Evolutionary conservation across 768 basidiomycete genomes (phyloP).

Genomic region (Agaricus sinodeliciosus): DNA sequence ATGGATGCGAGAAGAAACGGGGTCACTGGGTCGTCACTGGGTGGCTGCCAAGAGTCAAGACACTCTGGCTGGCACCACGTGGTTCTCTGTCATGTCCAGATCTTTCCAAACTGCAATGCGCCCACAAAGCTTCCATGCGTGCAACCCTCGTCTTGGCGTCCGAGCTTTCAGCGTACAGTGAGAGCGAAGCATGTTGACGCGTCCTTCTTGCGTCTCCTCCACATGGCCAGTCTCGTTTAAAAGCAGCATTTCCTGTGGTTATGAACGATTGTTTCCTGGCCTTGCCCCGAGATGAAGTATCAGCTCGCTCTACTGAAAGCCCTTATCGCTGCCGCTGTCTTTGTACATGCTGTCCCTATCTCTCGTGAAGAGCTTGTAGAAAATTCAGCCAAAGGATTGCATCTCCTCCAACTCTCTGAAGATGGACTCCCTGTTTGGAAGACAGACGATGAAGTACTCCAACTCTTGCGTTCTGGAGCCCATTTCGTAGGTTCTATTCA

Average conservation of each 20-base stretch:
- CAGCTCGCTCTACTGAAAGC: constrained; percentile 6
- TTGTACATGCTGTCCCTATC: constrained; percentile 24
- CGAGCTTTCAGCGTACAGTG: neutral
- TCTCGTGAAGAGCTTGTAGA: constrained; percentile 24
- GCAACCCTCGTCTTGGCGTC: neutral
- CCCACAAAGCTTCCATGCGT: too few relatives aligned
- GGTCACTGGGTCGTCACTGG: too few relatives aligned
- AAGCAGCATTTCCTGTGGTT: neutral
- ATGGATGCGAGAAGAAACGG: neutral
- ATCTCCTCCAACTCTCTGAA: constrained; percentile 29
- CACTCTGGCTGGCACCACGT: too few relatives aligned
- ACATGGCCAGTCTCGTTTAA: constrained; percentile 1
- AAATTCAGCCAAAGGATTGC: constrained; percentile 28
- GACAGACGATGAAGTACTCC: constrained; percentile 31
- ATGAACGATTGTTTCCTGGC: neutral
- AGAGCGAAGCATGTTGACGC: neutral
- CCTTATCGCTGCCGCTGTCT: constrained; percentile 18
- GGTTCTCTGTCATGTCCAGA: too few relatives aligned
- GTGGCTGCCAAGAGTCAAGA: too few relatives aligned
- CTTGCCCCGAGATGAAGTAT: neutral
- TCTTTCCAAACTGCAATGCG: too few relatives aligned
- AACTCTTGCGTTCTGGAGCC: constrained; percentile 24
- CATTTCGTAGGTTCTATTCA: constrained; percentile 25
- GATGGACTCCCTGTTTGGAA: constrained; percentile 33
- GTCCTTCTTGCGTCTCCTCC: neutral